Evolutionary conservation across 148 eudicot genomes (phyloP).

Genomic region (Euryodendron excelsum): DNA sequence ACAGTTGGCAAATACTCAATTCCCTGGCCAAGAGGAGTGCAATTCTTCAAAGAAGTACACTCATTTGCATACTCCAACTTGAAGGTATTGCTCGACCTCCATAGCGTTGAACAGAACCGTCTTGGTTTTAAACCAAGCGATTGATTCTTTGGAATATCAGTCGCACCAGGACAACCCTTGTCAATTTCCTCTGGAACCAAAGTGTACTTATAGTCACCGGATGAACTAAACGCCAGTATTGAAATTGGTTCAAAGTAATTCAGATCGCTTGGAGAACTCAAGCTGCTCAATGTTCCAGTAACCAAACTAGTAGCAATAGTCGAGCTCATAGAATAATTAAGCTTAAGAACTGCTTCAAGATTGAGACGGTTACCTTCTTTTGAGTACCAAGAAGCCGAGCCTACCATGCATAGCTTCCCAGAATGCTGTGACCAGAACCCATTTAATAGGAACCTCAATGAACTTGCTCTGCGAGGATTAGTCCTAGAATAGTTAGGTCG

Average conservation of each 20-base stretch:
- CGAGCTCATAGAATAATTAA: not conserved
- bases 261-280: conserved; percentile 10
- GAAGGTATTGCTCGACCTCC: not conserved
- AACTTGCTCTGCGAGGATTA: no score
- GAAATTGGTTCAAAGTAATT: conserved; percentile 24
- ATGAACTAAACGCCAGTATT: not conserved
- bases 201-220: conserved; percentile 14
- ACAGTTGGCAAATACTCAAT: conserved; percentile 5
- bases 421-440: conserved; percentile 26
- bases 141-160: conserved; percentile 1
- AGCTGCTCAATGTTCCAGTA: conserved; percentile 23
- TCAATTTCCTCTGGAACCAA: conserved; percentile 14
- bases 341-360: conserved; percentile 20
- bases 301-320: conserved; percentile 15
- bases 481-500: not conserved
- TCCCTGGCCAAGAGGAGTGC: conserved; percentile 11
- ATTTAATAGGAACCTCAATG: conserved; percentile 2
- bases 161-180: not conserved
- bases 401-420: conserved; percentile 26
- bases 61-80: conserved; percentile 13
- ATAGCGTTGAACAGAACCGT: conserved; percentile 13
- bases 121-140: conserved; percentile 1
- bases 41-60: conserved; percentile 1
- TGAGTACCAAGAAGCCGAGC: conserved; percentile 20
- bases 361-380: conserved; percentile 10